Evolutionary conservation across 1,284 basidiomycete species (phyloP), one percentile per base, ranked within the genome.

Genomic region (Moniliophthora roreri): DNA sequence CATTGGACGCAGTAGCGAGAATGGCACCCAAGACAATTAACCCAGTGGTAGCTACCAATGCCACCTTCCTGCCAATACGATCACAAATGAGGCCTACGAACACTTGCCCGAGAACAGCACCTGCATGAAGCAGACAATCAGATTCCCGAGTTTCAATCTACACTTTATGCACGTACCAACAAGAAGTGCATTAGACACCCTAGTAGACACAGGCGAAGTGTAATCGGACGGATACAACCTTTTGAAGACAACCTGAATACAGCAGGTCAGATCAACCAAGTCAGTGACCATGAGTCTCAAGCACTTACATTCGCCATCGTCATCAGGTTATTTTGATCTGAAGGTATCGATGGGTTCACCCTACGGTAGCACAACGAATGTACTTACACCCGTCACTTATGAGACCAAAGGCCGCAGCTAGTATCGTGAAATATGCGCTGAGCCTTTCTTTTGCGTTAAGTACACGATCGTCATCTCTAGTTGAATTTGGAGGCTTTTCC

Each of bases 311-410:
- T 85, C 50, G 76, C 63, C 84, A 85, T 84, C 0, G 81, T 82
- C 81, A 83, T 82, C 20, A 83, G 67, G 60, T 83, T 85, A 66
- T 88, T 89, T 64, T 88, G 86, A 64, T 88, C 84, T 85, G n/a
- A n/a, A 60, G 10, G 61, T 38, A 46, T 42, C 5, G 23, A 24
- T 15, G 5, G 47, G 52, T 57, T 21, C 54, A 39, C 32, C 34
- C 26, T 15, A 18, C 34, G 42, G 24, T 16, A 50, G 38, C 23
- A 39, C 5, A 46, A 38, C 35, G 32, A 36, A 73, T 16, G 28
- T 16, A 36, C 73, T 69, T 62, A 83, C 83, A 85, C 39, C 87
- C 87, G 72, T 89, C 86, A 52, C 80, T 84, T 57, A 89, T 82
- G 40, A 89, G 68, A 39, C 85, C 86, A 62, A 83, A 84, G 1